These are phyloP conservation scores for Aeschynomene evenia DNA, from an alignment of 306 rosid species.

Conservation along the genomic window DNA sequence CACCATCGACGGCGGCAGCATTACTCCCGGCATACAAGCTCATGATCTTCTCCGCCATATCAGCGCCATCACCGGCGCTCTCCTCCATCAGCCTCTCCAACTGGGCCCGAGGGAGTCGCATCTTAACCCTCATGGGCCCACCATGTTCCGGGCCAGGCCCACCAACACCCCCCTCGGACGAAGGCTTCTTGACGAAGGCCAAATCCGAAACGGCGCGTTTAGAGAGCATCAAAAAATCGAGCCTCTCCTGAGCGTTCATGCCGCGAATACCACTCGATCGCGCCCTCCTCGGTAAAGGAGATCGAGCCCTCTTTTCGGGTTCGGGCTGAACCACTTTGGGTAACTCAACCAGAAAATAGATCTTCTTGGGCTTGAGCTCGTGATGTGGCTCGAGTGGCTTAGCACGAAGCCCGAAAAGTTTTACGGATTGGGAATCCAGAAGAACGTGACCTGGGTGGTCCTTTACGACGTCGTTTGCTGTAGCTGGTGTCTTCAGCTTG, in stretches of 20 bases:
- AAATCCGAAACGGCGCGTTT: slow-evolving; percentile 67
- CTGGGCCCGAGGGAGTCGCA: slow-evolving; percentile 71
- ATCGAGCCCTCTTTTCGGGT: not conserved
- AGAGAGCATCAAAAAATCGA: slow-evolving; percentile 73
- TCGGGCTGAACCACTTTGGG: slow-evolving; percentile 37
- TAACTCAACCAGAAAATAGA: slow-evolving; percentile 62
- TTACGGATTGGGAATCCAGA: slow-evolving; percentile 56
- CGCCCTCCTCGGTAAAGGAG: slow-evolving; percentile 36
- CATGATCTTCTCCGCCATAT: slow-evolving; percentile 66
- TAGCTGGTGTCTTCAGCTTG: slow-evolving; percentile 57
- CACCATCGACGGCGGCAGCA: slow-evolving; percentile 16
- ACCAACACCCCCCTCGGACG: not conserved
- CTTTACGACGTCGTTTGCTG: slow-evolving; percentile 56
- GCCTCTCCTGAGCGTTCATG: slow-evolving; percentile 71
- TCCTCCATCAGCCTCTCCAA: slow-evolving; percentile 64
- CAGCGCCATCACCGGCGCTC: slow-evolving; percentile 46
- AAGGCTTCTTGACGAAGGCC: slow-evolving; percentile 21
- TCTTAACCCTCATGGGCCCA: slow-evolving; percentile 47
- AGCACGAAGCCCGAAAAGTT: slow-evolving; percentile 63
- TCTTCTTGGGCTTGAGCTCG: slow-evolving; percentile 53
- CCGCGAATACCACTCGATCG: slow-evolving; percentile 56
- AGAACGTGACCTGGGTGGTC: slow-evolving; percentile 63
- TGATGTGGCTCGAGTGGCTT: slow-evolving; percentile 63
- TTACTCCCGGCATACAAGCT: slow-evolving; percentile 42
- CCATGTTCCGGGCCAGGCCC: slow-evolving; percentile 13